Evolutionary conservation across 768 basidiomycete species (phyloP), one percentile per base, ranked within the genome.

Genomic region (Dioszegia aurantiaca): DNA sequence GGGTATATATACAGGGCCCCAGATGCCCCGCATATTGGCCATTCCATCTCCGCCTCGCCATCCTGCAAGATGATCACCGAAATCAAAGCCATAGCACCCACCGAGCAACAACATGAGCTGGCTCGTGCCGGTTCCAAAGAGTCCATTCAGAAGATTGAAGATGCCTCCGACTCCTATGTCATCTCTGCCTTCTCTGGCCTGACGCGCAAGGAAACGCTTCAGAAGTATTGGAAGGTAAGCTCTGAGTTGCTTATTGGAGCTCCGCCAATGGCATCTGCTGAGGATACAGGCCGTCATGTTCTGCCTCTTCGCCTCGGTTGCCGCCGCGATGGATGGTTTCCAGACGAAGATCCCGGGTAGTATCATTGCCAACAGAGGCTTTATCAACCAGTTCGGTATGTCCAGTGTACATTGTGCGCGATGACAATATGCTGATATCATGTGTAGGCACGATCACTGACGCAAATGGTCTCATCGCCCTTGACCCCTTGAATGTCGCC

Each of bases 341-440:
- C 56, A 61, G 4, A 45, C 39, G 19, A 57, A 46, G 4, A 58
- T 64, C 33, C 27, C 46, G 2, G 63, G 63, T 11, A 56, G 31
- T 24, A 61, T 64, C 59, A 58, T 64, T 21, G 65, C 68, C 44
- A 73, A 73, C 51, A 33, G 43, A 4, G 62, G 62, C 4, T 64
- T 64, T 55, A 60, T 64, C 46, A 45, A 60, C 3, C 47, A 56
- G 28, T 64, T 64, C 52, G 62, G 59, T 19, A 27, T 4, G 19
- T 12, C 41, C 11, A 11, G 19, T 11, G 11, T 9, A 43, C 11
- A n/a, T 21, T 6, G 19, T 10, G 8, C 21, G 10, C 19, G 11
- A 10, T 10, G 11, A 12, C 8, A 21, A 9, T 12, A 10, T 11
- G 26, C 44, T 45, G 44, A 45, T 6, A 4, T 24, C n/a, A n/a